Conservation (phyloP, 1,139 yeast species). For the Saccharomyces hybrid region DNA sequence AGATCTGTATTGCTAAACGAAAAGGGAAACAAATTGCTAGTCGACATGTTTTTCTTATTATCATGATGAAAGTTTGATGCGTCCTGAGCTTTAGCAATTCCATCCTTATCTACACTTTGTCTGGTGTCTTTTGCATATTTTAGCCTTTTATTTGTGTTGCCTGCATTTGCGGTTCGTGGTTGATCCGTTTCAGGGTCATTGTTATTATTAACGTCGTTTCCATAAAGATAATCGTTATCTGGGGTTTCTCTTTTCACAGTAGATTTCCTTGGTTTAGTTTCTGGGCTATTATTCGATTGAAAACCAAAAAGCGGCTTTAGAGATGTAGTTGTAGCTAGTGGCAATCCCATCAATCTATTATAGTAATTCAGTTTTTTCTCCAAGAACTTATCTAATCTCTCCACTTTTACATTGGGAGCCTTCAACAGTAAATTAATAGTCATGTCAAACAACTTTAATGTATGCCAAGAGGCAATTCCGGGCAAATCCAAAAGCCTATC, state of each 20-base stretch:
- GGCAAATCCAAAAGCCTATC: conserved; percentile 50
- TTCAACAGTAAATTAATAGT: conserved; percentile 47
- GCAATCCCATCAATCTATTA: conserved; percentile 23
- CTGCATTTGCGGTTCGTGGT: conserved; percentile 3
- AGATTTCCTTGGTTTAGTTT: not conserved
- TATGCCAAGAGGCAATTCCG: conserved; percentile 52
- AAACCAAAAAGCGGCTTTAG: not conserved
- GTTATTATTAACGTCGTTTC: conserved; percentile 1
- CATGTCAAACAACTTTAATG: conserved; percentile 48
- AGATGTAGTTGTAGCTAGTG: conserved; percentile 7
- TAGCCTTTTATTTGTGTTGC: conserved; percentile 4
- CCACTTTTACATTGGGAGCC: conserved; percentile 21
- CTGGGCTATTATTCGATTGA: not conserved
- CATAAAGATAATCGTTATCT: not conserved
- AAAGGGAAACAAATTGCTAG: conserved; percentile 21
- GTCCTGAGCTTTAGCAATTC: not conserved
- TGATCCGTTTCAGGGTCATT: not conserved
- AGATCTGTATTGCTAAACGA: conserved; percentile 25
- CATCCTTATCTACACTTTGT: not conserved
- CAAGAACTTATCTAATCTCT: conserved; percentile 26
- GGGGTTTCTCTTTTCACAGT: not conserved
- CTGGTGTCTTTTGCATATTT: not conserved
- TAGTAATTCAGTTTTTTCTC: conserved; percentile 26
- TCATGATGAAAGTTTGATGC: conserved; percentile 6
- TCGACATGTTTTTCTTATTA: conserved; percentile 5